Evolutionary conservation across 768 basidiomycete species (phyloP).

Genomic region (Collybiopsis luxurians): DNA sequence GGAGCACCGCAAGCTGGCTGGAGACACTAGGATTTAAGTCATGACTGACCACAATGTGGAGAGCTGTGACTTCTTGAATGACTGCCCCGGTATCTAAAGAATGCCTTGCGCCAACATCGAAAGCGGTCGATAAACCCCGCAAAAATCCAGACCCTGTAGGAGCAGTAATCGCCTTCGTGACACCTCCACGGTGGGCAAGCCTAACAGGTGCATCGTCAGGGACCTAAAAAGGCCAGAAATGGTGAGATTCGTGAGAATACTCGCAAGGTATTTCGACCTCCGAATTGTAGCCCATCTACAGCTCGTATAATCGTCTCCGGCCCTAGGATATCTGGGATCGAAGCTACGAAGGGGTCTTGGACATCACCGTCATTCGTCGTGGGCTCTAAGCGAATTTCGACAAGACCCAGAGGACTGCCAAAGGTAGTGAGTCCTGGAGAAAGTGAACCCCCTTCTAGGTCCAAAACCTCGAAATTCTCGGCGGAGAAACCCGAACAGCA

Average conservation of each 20-base stretch:
- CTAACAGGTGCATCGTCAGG: conserved; percentile 30
- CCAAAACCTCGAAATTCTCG: conserved; percentile 26
- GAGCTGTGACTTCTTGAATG: conserved; percentile 58
- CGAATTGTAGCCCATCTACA: conserved; percentile 60
- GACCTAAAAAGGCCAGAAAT: conserved; percentile 4
- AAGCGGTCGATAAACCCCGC: conserved; percentile 59
- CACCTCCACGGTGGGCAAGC: conserved; percentile 70
- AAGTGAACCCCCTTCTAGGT: conserved; percentile 65
- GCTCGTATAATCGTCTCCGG: conserved; percentile 51
- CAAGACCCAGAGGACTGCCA: conserved; percentile 62
- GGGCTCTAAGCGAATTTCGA: conserved; percentile 63
- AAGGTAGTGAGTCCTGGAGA: conserved; percentile 62
- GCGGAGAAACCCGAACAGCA: conserved; percentile 5
- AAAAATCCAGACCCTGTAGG: conserved; percentile 58
- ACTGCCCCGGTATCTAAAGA: conserved; percentile 62
- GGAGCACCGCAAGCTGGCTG: conserved; percentile 57
- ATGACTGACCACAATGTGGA: conserved; percentile 53
- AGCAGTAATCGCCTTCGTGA: conserved; percentile 64
- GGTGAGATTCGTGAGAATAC: conserved; percentile 20
- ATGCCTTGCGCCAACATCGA: conserved; percentile 57
- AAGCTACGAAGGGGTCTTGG: conserved; percentile 43
- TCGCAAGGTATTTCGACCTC: conserved; percentile 47
- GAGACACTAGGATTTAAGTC: conserved; percentile 47
- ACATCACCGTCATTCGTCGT: conserved; percentile 67
- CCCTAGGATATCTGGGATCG: conserved; percentile 39